These are phyloP conservation scores for Gossypium trilobum DNA, from an alignment of 441 rosid genomes.

Conservation along the genomic window DNA sequence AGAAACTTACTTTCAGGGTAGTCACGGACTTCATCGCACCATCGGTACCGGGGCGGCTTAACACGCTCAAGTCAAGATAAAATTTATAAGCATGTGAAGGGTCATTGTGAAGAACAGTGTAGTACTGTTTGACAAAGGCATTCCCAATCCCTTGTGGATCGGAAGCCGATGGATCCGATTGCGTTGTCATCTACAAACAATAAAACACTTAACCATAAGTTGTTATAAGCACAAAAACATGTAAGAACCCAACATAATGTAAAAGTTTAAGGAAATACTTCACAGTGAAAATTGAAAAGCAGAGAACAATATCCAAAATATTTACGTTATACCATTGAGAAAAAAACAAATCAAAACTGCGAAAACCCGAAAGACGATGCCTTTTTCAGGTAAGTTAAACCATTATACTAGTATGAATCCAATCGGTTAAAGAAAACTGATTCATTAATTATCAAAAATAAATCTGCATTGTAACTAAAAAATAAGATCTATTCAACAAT, in stretches of 20 bases:
- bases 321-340: too few relatives aligned
- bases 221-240: neutral
- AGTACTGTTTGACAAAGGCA: conserved; percentile 44
- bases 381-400: neutral
- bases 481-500: neutral
- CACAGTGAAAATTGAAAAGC: neutral
- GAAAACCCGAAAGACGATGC: neutral
- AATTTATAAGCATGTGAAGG: conserved; percentile 36
- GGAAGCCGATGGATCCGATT: neutral
- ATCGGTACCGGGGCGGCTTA: conserved; percentile 38
- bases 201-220: neutral
- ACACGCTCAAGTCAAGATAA: conserved; percentile 38
- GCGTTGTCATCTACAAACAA: neutral
- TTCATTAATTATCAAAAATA: neutral
- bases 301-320: neutral
- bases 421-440: neutral
- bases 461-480: neutral
- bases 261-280: neutral
- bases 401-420: neutral
- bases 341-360: neutral
- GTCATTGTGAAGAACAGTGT: conserved; percentile 24
- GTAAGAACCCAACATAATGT: neutral
- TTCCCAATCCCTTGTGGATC: conserved; percentile 38
- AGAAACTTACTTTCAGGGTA: conserved; percentile 33
- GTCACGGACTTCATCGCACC: conserved; percentile 44